These are phyloP conservation scores for Calonectria crousiana DNA, from an alignment of 2,329 filamentous ascomycete species.

Conservation along the genomic window DNA sequence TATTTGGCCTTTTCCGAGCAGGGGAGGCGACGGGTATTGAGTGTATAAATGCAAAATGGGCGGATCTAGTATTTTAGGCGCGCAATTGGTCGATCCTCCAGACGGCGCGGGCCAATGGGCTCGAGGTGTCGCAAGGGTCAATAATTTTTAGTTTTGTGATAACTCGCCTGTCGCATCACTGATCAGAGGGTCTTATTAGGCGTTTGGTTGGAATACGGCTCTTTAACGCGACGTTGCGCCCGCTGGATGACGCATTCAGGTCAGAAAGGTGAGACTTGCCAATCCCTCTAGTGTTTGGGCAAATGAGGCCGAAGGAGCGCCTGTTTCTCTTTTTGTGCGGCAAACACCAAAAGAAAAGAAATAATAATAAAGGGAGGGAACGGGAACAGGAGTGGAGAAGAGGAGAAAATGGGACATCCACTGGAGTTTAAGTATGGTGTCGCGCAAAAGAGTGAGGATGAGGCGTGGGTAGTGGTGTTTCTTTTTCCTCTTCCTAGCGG, in stretches of 20 bases:
- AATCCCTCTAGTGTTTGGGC: constrained; percentile 29
- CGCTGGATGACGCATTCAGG: constrained; percentile 25
- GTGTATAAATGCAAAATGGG: constrained; percentile 17
- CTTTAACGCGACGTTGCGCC: constrained; percentile 19
- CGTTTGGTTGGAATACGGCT: constrained; percentile 4
- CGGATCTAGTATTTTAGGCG: not conserved
- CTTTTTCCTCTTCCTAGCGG: not conserved
- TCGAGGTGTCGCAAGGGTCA: not conserved
- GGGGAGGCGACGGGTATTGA: not conserved
- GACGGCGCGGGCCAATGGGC: constrained; percentile 5
- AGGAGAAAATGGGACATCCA: constrained; percentile 5
- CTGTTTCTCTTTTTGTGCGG: constrained; percentile 16
- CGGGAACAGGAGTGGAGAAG: not conserved
- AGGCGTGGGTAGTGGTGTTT: not conserved
- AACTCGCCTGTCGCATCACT: constrained; percentile 10
- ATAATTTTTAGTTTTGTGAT: constrained; percentile 14
- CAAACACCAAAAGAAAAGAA: not conserved
- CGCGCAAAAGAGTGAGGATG: not conserved
- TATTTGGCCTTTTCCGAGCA: not conserved
- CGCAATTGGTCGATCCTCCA: constrained; percentile 2
- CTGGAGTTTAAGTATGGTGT: not conserved
- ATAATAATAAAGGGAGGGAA: not conserved
- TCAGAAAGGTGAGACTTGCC: constrained; percentile 27
- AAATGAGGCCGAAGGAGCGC: constrained; percentile 15
- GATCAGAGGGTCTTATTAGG: constrained; percentile 10